Evolutionary conservation across 345 rosid species (phyloP).

Genomic region (Hibiscus mutabilis): DNA sequence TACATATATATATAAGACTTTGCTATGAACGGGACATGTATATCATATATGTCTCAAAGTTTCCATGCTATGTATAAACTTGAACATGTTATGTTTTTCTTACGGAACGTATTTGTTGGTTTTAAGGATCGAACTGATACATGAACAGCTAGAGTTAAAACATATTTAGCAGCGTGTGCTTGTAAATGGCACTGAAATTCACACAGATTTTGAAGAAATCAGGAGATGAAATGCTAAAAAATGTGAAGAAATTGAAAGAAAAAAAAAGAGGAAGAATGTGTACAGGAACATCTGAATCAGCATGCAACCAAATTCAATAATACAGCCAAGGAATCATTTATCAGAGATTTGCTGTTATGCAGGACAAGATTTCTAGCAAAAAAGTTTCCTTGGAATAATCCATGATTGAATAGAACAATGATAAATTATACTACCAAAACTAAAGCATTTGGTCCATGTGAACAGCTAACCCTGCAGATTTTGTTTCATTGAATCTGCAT

Average conservation of each 20-base stretch:
- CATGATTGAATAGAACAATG: too few relatives aligned
- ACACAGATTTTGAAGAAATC: not conserved
- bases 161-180: not conserved
- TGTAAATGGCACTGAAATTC: constrained; percentile 6
- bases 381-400: not conserved
- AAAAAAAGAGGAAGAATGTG: not conserved
- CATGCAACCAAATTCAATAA: constrained; percentile 10
- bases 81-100: not conserved
- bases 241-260: not conserved
- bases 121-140: not conserved
- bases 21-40: too few relatives aligned
- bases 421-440: not conserved
- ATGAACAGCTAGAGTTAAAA: not conserved
- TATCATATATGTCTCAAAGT: too few relatives aligned
- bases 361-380: not conserved
- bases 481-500: not conserved
- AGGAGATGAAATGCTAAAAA: not conserved
- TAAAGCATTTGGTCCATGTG: constrained; percentile 9
- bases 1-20: not conserved
- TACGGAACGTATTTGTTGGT: not conserved
- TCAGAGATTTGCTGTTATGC: not conserved
- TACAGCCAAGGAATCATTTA: not conserved
- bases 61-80: not conserved
- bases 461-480: not conserved
- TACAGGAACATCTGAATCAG: constrained; percentile 5